A percentile compares a stretch with the other conserved stretches of the same genome.
Evolutionary conservation across 2,329 filamentous ascomycete genomes (phyloP).

Genomic region (Neonectria hederae): DNA sequence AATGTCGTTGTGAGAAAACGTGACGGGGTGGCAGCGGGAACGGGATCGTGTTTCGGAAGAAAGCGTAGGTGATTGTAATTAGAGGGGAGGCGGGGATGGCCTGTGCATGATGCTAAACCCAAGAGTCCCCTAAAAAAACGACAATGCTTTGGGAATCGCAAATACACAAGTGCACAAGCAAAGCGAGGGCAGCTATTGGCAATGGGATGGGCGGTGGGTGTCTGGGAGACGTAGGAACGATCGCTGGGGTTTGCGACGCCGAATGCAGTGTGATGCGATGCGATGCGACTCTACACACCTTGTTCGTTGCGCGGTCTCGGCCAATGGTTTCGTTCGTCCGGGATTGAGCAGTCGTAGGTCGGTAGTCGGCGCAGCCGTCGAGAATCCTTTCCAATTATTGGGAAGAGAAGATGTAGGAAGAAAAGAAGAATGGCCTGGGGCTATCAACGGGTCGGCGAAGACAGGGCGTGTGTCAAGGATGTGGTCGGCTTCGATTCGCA

Average conservation of each 20-base stretch:
- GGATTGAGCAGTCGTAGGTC: conserved; percentile 1
- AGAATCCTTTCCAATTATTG: conserved; percentile 18
- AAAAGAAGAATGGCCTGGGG: conserved; percentile 24
- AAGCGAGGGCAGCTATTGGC: conserved; percentile 4
- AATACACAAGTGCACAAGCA: conserved; percentile 13
- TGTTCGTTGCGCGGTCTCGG: conserved; percentile 13
- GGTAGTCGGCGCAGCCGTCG: conserved; percentile 24
- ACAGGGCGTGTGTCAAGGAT: conserved; percentile 15
- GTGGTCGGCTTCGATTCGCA: conserved; percentile 17
- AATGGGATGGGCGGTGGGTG: background rate
- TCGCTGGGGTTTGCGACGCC: conserved; percentile 17
- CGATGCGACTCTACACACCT: conserved; percentile 27
- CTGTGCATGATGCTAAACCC: conserved; percentile 35
- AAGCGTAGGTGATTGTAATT: conserved; percentile 27
- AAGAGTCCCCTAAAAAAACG: conserved; percentile 9
- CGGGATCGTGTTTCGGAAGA: conserved; percentile 29
- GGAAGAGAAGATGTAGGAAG: conserved; percentile 18
- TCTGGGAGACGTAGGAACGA: conserved; percentile 15
- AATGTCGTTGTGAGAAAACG: conserved; percentile 20
- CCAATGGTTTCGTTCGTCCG: conserved; percentile 9
- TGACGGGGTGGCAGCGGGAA: conserved; percentile 15
- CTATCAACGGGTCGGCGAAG: conserved; percentile 25
- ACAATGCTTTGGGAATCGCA: background rate
- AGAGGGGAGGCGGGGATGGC: conserved; percentile 29
- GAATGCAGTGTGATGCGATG: conserved; percentile 27